A percentile compares a stretch with the other conserved stretches of the same genome.
Conservation (phyloP, 192 early-diverging fungal species). For the Chytriomyces confervae region DNA sequence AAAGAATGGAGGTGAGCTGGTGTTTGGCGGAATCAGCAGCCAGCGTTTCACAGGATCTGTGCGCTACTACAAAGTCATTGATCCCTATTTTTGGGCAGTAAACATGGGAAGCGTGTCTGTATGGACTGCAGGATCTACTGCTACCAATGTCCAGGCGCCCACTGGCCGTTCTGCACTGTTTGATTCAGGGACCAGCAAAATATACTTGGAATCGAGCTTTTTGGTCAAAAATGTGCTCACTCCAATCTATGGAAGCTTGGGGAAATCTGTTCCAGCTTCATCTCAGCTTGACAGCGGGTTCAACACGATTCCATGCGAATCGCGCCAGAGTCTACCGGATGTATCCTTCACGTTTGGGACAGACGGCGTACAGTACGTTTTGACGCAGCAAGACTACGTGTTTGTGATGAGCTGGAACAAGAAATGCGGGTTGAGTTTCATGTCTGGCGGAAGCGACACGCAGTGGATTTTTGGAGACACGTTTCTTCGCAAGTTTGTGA, state of each 20-base stretch:
- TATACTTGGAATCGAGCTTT: not conserved
- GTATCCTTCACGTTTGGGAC: slow-evolving; percentile 6
- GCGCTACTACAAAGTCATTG: not conserved
- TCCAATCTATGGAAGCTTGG: not conserved
- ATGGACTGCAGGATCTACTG: too few species aligned
- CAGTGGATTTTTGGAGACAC: not conserved
- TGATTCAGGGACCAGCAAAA: not conserved
- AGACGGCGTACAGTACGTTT: not conserved
- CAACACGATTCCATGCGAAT: not conserved
- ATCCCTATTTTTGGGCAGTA: not conserved
- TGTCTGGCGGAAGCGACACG: too few species aligned
- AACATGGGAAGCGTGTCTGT: not conserved
- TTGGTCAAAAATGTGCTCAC: not conserved
- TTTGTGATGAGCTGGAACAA: not conserved
- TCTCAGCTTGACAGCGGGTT: not conserved
- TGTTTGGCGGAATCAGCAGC: not conserved
- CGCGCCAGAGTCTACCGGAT: not conserved
- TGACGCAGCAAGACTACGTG: slow-evolving; percentile 6
- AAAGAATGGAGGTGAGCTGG: not conserved
- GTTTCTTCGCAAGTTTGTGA: not conserved
- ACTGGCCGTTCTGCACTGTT: not conserved
- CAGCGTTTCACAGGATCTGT: not conserved
- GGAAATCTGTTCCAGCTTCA: too few species aligned
- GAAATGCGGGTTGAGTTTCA: too few species aligned
- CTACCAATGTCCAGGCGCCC: too few species aligned